phyloP scores from a whole-genome alignment of 257 asterid genomes.

The Scutellaria baicalensis region DNA sequence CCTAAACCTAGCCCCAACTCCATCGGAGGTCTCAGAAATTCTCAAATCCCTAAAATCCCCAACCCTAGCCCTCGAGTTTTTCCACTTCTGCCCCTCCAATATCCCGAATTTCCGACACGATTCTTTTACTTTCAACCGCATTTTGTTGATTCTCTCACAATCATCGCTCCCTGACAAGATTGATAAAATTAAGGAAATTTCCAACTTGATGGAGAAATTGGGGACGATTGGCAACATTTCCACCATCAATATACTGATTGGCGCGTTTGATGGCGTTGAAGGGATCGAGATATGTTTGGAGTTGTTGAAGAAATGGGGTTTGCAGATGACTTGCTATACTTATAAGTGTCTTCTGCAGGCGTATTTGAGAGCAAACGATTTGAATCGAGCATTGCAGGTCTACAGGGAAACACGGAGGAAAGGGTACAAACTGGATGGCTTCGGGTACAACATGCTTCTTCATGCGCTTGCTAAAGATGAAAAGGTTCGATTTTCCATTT shows the following conservation, averaged over 20 bases:
- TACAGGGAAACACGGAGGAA: conserved; percentile 52
- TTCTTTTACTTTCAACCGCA: conserved; percentile 75
- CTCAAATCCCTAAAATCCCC: conserved; percentile 72
- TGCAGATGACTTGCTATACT: conserved; percentile 65
- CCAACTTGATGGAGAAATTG: conserved; percentile 26
- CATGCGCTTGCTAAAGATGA: conserved; percentile 75
- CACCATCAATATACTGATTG: conserved; percentile 72
- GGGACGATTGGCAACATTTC: conserved; percentile 64
- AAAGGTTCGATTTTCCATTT: conserved; percentile 41
- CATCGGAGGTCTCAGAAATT: conserved; percentile 71
- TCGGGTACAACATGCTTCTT: conserved; percentile 79
- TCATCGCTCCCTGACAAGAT: conserved; percentile 41
- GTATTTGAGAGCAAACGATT: conserved; percentile 52
- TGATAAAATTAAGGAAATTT: conserved; percentile 34
- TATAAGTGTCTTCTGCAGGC: conserved; percentile 89
- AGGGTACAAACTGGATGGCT: conserved; percentile 65
- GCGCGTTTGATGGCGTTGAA: conserved; percentile 42
- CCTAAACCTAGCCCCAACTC: conserved; percentile 38
- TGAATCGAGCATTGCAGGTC: conserved; percentile 43
- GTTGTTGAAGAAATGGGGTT: conserved; percentile 70
- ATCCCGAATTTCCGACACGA: conserved; percentile 68
- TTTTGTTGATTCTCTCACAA: conserved; percentile 54
- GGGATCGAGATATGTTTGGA: conserved; percentile 66
- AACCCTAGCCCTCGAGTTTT: conserved; percentile 54
- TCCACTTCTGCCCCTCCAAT: conserved; percentile 62